Evolutionary conservation across 148 eudicot genomes (phyloP), one percentile per base, ranked within the genome.

Genomic region (Heliosperma pusillum): DNA sequence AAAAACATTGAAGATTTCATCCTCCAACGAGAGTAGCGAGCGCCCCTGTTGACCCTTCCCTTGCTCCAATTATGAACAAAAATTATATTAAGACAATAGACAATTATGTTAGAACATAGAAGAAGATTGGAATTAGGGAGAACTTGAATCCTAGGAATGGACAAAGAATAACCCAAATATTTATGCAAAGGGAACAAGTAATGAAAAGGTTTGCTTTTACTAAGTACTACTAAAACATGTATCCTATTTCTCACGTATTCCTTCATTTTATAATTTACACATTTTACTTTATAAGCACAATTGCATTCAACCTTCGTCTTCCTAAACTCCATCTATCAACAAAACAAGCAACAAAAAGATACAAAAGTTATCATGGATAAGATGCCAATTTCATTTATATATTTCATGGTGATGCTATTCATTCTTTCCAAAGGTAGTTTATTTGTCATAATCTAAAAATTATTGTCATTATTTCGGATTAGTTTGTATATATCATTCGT

Each of bases 171-270:
- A 33, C 29, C 26, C 64, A 66, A 42, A 72, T 58, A 6, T 7
- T 52, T 20, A 20, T 79, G 74, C 74, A 79, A 69, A 79, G 77
- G 69, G 26, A 61, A 71, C 52, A 66, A 59, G 58, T 59, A 22
- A 2, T 66, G 11, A 33, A 25, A 12, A 20, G 1, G 2, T 13
- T 50, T 6, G 8, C 7, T 40, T 71, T 26, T 25, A 11, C 15
- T 26, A 69, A n/a, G 3, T 0, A 20, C 27, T 0, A 20, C 27
- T 36, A 5, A 12, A 50, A 16, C 11, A 42, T 58, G n/a, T 66
- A 30, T 36, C 63, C 81, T 67, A 42, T 74, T 8, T 44, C 70
- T 79, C 82, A 74, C 74, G 82, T 69, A 79, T 79, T 69, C 82
- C 26, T 33, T 40, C 57, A 21, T n/a, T 24, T 63, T 26, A 20